Evolutionary conservation across 2,329 filamentous ascomycete genomes (phyloP).

Genomic region (Alternaria postmessia): DNA sequence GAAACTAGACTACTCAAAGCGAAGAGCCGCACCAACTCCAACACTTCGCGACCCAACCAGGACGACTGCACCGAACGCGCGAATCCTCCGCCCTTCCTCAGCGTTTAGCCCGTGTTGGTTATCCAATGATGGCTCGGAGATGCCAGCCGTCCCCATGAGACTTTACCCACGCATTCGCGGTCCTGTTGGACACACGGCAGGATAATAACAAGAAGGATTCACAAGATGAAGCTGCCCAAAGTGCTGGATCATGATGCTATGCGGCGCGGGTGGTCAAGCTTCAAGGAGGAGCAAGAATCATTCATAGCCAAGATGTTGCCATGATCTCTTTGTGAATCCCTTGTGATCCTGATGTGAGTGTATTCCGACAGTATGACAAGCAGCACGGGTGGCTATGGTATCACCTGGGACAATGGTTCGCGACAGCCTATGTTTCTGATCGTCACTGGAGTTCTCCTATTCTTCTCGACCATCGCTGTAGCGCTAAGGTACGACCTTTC

Average conservation of each 20-base stretch:
- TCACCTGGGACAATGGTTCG: conserved; percentile 25
- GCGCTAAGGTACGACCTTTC: neutral
- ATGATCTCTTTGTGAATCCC: neutral
- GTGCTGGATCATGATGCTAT: neutral
- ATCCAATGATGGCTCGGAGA: neutral
- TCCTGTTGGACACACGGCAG: neutral
- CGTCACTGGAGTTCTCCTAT: conserved; percentile 18
- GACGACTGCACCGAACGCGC: neutral
- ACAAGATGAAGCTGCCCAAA: neutral
- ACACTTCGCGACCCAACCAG: too few species aligned
- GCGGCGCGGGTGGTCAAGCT: neutral
- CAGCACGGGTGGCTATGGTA: neutral
- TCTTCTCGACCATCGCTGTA: conserved; percentile 17
- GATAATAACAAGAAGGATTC: neutral
- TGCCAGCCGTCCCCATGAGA: neutral
- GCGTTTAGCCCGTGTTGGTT: neutral
- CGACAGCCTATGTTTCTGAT: conserved; percentile 32
- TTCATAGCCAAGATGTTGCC: neutral
- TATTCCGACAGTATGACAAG: neutral
- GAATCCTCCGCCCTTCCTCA: neutral
- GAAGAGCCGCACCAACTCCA: neutral
- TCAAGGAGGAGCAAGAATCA: neutral
- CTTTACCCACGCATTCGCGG: neutral
- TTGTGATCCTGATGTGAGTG: neutral
- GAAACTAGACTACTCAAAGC: neutral